Base-by-base conservation (phyloP, 75 land plant genomes). In the Azolla pinnata region DNA sequence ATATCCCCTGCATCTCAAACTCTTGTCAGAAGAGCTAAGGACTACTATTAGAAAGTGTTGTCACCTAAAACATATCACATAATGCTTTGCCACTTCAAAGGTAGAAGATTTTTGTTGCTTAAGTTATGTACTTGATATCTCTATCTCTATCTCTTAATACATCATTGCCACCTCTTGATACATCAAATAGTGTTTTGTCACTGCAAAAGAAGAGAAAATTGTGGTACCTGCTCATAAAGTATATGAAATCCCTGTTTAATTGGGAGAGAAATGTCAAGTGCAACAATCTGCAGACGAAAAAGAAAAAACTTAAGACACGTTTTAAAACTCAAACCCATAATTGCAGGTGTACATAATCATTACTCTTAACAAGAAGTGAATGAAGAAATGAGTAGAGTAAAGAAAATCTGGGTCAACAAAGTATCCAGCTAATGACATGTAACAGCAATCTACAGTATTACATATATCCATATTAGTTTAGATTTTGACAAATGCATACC, bases 231-330 rank as follows among this genome's bases (percentile, higher is more conserved):
- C 63, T 88, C 93, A 75, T 85, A 79, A 26, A 88, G 86, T 12
- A 80, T 63, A 61, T 88, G 90, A 40, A 88, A 88, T 44, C 90
- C 89, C 63, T 85, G 86, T 34, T 88, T 88, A 56, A 88, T 86
- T 26, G 93, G 83, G 50, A 88, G 58, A 63, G 62, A 70, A 64
- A 82, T 74, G 55, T 88, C 93, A 67, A 88, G 63, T 29, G 77
- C 86, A 60, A 80, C 74, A 18, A 85, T 90, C 93, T 88, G 86
- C 14, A 59, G 38, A 54, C 38, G 2, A 46, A 18, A 2, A 18
- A 18, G 4, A 18, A 2, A 46, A 4, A 4, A 46, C 17, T n/a
- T 8, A 38, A 38, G 7, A 38, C 7, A 38, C 42, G 14, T 38
- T 38, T 38, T 38, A 38, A 38, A 38, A 38, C 42, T 38, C n/a